These are phyloP conservation scores for Claviceps capensis DNA, from an alignment of 2,329 filamentous ascomycete genomes.

Conservation along the genomic window DNA sequence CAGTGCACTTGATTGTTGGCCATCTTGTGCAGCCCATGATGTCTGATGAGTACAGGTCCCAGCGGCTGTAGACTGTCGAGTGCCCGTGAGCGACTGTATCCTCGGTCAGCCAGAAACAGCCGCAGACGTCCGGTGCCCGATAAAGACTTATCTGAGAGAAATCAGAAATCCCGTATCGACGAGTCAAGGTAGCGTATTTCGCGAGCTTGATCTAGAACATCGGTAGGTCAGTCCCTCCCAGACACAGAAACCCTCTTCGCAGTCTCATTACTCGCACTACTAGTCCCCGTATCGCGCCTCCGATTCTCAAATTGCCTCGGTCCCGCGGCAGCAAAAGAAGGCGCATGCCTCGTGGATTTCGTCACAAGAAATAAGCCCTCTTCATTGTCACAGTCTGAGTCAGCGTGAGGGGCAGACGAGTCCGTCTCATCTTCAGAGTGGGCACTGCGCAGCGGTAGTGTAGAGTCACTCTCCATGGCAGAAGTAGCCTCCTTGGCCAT, in stretches of 20 bases:
- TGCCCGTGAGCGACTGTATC: too few relatives aligned
- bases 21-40: too few relatives aligned
- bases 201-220: neutral
- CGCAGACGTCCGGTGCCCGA: too few relatives aligned
- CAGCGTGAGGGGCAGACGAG: conserved; percentile 10
- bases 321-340: conserved; percentile 7
- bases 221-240: too few relatives aligned
- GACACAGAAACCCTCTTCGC: conserved; percentile 34
- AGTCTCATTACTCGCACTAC: conserved; percentile 48
- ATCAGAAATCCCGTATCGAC: neutral
- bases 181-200: neutral
- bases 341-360: conserved; percentile 32
- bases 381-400: conserved; percentile 37
- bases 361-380: conserved; percentile 42
- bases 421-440: conserved; percentile 2
- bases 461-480: conserved; percentile 19
- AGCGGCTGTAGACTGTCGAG: too few relatives aligned
- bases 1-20: too few relatives aligned
- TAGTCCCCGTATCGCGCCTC: conserved; percentile 46
- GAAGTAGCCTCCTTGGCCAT: conserved; percentile 29
- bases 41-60: too few relatives aligned
- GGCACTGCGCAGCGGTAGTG: conserved; percentile 14
- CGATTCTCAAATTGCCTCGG: conserved; percentile 24
- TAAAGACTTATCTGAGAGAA: neutral
- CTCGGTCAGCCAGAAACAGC: too few relatives aligned